phyloP scores from a whole-genome alignment of 2,329 filamentous ascomycete genomes.

The Calonectria crousiana region DNA sequence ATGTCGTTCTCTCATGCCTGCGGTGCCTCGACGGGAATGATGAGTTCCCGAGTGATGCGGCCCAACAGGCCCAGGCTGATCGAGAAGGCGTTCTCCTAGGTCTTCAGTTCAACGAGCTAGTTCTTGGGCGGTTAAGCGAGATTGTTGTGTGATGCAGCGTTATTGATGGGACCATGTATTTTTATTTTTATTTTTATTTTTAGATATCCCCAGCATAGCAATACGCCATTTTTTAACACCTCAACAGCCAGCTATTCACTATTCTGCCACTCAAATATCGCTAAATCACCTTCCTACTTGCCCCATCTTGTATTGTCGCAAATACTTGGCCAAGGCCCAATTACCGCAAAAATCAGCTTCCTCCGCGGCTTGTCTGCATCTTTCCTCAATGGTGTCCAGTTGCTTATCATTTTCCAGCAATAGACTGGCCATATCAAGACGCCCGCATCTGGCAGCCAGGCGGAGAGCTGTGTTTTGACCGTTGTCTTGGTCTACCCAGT shows the following conservation, averaged over 20 bases:
- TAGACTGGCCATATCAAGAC: neutral
- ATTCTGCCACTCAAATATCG: neutral
- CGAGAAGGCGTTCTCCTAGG: constrained; percentile 13
- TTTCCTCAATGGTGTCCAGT: neutral
- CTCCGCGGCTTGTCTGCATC: neutral
- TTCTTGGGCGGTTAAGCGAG: constrained; percentile 14
- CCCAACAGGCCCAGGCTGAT: constrained; percentile 16
- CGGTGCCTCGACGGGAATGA: constrained; percentile 14
- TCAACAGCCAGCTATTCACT: neutral
- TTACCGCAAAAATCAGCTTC: neutral
- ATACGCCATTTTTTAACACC: neutral
- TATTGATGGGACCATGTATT: neutral
- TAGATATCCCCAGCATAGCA: neutral
- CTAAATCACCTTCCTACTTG: too few relatives aligned
- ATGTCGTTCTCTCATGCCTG: constrained; percentile 13
- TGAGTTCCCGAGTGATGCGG: neutral
- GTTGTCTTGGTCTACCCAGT: neutral
- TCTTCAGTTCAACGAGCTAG: constrained; percentile 1
- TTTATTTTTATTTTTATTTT: neutral
- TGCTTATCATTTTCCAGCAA: neutral
- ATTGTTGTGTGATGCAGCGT: neutral
- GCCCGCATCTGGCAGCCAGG: neutral
- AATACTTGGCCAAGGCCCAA: neutral
- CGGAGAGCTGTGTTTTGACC: neutral
- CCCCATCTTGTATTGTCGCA: neutral